Evolutionary conservation across 2,329 filamentous ascomycete species (phyloP), one percentile per base, ranked within the genome.

Genomic region (Elsinoe ampelina): DNA sequence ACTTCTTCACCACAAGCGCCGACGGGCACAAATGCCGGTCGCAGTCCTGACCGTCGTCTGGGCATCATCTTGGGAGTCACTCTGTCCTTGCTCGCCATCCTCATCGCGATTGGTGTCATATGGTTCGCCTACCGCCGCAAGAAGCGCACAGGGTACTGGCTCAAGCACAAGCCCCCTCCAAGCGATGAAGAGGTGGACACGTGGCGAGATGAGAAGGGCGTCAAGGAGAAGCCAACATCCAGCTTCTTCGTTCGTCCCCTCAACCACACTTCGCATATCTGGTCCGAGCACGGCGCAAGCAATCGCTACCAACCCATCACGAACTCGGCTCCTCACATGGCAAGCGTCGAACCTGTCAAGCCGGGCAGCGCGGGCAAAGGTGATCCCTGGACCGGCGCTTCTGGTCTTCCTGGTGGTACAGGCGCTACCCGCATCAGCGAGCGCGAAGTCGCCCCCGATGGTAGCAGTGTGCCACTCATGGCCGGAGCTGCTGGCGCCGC

Each of bases 11-110:
- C 54, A 22, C 48, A 11, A 20, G 15, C 38, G 17, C 6, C 47
- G 1, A 30, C 26, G 4, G 32, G 30, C 6, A 30, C 55, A 15
- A 35, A 42, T 1, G 35, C 57, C 3, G 57, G 52, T 36, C 55
- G 45, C 15, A 26, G 34, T 12, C 19, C 48, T 12, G 48, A 52
- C 20, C 48, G 48, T 15, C 48, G 34, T 36, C 47, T 63, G 2
- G 62, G 62, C 5, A 63, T 63, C 30, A 56, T 59, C 20, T 51
- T 63, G 2, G 62, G 62, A 11, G 62, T 63, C 6, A 58, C 57
- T 5, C 57, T 63, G 12, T 58, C 61, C 5, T 54, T 58, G 5
- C 52, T 63, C 10, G 60, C 62, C 0, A 19, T 63, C 17, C 58
- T 50, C 22, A 34, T 63, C 10, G 50, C 57, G 32, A 42, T 54